Base-by-base conservation (phyloP, 2,329 filamentous ascomycete species). In the Cercospora berteroae region DNA sequence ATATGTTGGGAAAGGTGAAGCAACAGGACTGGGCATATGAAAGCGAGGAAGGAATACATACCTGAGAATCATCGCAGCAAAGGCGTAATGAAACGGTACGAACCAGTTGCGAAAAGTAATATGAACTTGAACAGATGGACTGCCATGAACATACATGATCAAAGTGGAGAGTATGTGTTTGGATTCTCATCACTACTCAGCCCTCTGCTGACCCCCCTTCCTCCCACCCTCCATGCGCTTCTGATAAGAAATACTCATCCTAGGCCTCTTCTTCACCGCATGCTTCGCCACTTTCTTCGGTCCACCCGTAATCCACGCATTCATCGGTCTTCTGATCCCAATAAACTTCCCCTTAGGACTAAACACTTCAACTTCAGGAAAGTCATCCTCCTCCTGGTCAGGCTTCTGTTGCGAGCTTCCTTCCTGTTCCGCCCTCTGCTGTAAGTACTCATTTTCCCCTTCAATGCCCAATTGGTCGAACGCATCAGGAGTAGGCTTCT, bases 261-360 rank as follows among this genome's bases (percentile, higher is more conserved):
- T 84, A 27, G 90, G 91, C 67, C 91, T 82, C 16, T 77, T 80
- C 72, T 81, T 84, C 74, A 80, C 82, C 65, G 85, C 82, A 65
- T 83, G 80, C 23, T 79, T 79, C 25, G 81, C 79, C n/a, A 82
- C 79, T 13, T 80, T 81, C 29, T 86, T 86, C 76, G 87, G 87
- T 70, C 82, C 81, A 69, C 80, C 79, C 13, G 89, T 77, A 67
- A 89, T 67, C 86, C 89, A 93, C 6, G 88, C 91, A 66, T 90
- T 88, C 83, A 96, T 88, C 1, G 91, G 90, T 71, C 77, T 78
- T 39, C 92, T 83, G 9, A 82, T 80, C 0, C 85, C 89, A 31
- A 98, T 83, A 73, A 91, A 95, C 73, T 88, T 89, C n/a, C 95
- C 95, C 66, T 93, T 85, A 0, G 95, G 95, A 29, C 87, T 91